Evolutionary conservation across 1,284 basidiomycete species (phyloP), one percentile per base, ranked within the genome.

Genomic region (Ustilago hordei): DNA sequence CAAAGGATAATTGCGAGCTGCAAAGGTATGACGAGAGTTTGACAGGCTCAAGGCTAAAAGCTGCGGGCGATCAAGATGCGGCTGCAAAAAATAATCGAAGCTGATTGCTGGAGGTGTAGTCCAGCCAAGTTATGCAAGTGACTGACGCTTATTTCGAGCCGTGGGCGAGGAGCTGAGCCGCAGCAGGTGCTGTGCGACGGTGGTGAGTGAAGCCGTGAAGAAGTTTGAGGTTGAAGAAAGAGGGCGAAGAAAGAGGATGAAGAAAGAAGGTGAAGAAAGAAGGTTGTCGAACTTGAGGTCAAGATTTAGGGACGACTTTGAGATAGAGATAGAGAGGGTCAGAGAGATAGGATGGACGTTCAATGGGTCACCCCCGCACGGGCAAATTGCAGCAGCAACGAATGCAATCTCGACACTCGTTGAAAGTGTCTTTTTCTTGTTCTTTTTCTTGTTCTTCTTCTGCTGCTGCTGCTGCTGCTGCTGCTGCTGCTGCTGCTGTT

Each of bases 181-280:
- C n/a, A 50, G 48, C 48, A 32, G 31, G 48, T 28, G 48, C 48
- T 50, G 48, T 50, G 48, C 48, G 48, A 50, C 48, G 48, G 31
- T 50, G 17, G 13, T 4, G 48, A 34, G 31, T 11, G 48, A 13
- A 12, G 48, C 23, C 48, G 48, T 31, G 13, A 13, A 32, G 48
- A 23, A 48, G 47, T 9, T 48, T 48, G 6, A 50, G 48, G 13
- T 3, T 15, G 48, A 50, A 50, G 48, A 7, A 17, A 45, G 11
- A 45, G n/a, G 7, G 2, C 13, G 48, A 50, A 50, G 48, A 7
- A 17, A 45, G 11, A 45, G 3, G 7, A 3, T 28, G 23, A 19
- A 45, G 48, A 50, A 28, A 8, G 28, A 17, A 13, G 31, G 13
- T 50, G 13, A n/a, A 13, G 23, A 45, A 45, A 45, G 43, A 45